These are phyloP conservation scores for Hypoxylon sp. DNA, from an alignment of 2,329 filamentous ascomycete species.

Conservation along the genomic window DNA sequence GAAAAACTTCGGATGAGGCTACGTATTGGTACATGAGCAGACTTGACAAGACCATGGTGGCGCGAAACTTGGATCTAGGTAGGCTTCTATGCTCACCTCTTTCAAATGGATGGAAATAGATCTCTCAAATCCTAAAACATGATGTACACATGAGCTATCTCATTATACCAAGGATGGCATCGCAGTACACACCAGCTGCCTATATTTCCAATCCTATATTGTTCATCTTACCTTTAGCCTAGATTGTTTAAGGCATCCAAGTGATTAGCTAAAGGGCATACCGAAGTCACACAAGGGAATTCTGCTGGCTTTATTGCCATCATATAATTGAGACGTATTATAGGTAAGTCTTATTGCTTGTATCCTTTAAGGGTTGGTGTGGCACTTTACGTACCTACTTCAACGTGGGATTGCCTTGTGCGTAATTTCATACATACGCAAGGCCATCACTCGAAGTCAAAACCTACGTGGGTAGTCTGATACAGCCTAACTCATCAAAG, in stretches of 20 bases:
- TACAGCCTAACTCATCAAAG: neutral
- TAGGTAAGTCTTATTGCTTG: neutral
- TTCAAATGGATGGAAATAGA: neutral
- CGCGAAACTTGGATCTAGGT: constrained; percentile 1
- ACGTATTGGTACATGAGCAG: neutral
- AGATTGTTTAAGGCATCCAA: neutral
- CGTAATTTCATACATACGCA: neutral
- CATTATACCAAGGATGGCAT: neutral
- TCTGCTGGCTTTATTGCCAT: neutral
- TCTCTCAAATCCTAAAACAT: neutral
- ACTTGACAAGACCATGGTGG: neutral
- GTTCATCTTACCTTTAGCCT: neutral
- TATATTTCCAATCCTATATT: neutral
- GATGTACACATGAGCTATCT: too few species aligned
- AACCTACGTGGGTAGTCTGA: neutral
- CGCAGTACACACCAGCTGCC: constrained; percentile 1
- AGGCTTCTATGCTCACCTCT: neutral
- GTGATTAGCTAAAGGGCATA: constrained; percentile 4
- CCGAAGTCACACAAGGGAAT: neutral
- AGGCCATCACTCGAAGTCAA: neutral
- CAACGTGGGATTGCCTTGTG: neutral
- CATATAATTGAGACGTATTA: neutral
- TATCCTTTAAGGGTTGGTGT: neutral
- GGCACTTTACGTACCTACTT: neutral
- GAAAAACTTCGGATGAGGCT: neutral